Base-by-base conservation (phyloP, 2,329 filamentous ascomycete species). In the Microdochium trichocladiopsis region DNA sequence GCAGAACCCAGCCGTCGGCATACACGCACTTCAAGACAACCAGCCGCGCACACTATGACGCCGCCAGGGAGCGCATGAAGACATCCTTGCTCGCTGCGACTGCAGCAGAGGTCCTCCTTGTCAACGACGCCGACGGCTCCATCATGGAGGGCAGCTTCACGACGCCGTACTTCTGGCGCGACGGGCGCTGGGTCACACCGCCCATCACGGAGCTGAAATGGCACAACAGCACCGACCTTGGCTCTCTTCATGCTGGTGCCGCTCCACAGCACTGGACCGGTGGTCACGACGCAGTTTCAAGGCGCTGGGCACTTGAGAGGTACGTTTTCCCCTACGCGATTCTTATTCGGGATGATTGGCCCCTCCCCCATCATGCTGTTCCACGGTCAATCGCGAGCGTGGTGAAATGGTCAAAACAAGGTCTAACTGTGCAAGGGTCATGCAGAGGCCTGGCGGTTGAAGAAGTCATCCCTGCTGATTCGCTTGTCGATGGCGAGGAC, bases 1-100 rank as follows among this genome's bases (percentile, higher is more conserved):
- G 4, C 18, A 22, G 4, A n/a, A 21, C 24, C 47, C 47, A n/a
- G 23, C 23, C 47, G n/a, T 28, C 47, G 14, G 77, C 82, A n/a
- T 88, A 86, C 63, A 96, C 92, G 0, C 84, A 86, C 53, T 88
- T 88, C 72, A 97, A 99, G 69, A 97, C 93, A 0, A 94, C 88
- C 0, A 73, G 78, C 48, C 82, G 93, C 14, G 71, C 74, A 10
- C 75, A 84, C 64, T 97, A 97, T 66, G 81, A 88, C 47, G 72
- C 71, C 2, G 88, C 90, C 1, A 81, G 91, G 9, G 63, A 71
- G 24, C 78, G 88, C 14, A 80, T 78, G 1, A 8, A 16, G 3
- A 4, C 41, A 9, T 16, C 6, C 9, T 4, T 3, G 14, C n/a
- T 18, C n/a, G 10, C 41, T 3, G 63, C 69, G 0, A 77, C 80